Evolutionary conservation across 1,139 yeast species (phyloP), one percentile per base, ranked within the genome.

Genomic region (Suhomyces anneliseae): DNA sequence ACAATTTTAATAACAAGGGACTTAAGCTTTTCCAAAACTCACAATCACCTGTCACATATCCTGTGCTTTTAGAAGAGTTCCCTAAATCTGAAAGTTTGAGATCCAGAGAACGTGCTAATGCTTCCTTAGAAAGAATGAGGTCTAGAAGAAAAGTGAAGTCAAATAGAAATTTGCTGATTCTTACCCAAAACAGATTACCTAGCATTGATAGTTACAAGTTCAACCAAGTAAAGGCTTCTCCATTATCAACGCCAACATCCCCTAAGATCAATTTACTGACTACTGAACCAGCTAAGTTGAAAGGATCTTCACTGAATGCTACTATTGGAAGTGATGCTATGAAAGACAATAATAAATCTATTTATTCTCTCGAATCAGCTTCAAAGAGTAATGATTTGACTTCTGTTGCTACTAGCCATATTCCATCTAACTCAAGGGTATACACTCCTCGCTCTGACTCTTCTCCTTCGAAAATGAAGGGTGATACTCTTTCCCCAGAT

Each of bases 21-120:
- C 42, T 54, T 3, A 56, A 53, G 36, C 40, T 55, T 9, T 52
- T 53, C 32, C 57, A 49, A 27, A 39, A 29, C n/a, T 35, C 44
- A 9, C 38, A 33, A 8, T 14, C 47, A 7, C 37, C 38, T 7
- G 32, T 26, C 7, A 24, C 40, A 5, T 45, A 47, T 14, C 39
- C 42, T 2, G 52, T 63, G 8, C 65, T 64, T 45, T 50, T 64
- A 19, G 70, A 66, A 26, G 74, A 69, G 15, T 55, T 58, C 12
- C 71, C 74, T 6, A 61, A 60, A 36, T 54, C 66, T 2, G 70
- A 64, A 27, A 66, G 62, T 40, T 54, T 66, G 6, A 67, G 82
- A 49, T 81, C 85, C 6, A 72, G 75, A 38, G 88, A 82, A 54
- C 68, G 88, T 54, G 88, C 88, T 0, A 83, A 82, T 59, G 88